Evolutionary conservation across 1,284 basidiomycete genomes (phyloP), one percentile per base, ranked within the genome.

Genomic region (Sphagnurus paluster): DNA sequence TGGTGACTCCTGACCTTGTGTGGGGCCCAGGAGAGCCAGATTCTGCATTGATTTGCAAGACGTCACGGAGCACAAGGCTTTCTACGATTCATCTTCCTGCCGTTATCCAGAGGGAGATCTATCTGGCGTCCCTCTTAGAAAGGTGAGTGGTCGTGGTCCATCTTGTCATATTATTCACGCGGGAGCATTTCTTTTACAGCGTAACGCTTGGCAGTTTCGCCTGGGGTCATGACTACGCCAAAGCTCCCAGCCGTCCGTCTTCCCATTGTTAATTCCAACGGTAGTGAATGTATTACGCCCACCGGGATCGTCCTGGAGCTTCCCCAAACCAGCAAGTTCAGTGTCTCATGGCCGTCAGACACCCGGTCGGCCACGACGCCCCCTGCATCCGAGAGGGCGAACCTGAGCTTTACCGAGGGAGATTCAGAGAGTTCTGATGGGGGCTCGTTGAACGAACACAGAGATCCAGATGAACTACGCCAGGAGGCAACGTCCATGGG

Each of bases 181-280:
- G 13, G 17, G 26, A 38, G 4, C 6, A 6, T 28, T 8, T 10
- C 24, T 25, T 19, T 1, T 39, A 28, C n/a, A 36, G 16, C 39
- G 33, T 21, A 28, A 37, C 17, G 43, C 43, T 2, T 20, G 23
- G 16, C 26, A 25, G 26, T n/a, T 25, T 38, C 23, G 13, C 33
- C 49, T 26, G 35, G 29, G 46, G 52, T 39, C 32, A 67, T 64
- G 62, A 62, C 53, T 49, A 48, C 55, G n/a, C 61, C 61, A 29
- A 65, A 55, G 52, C 56, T 68, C 40, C 65, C 68, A 48, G 62
- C 65, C 30, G 53, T 69, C 41, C 67, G 65, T 43, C 52, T 68
- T 39, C 61, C 67, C 29, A 48, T 59, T 34, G 60, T 53, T n/a
- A n/a, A n/a, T n/a, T n/a, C n/a, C 23, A 54, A 53, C 35, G 55